Percentiles rank a stretch among this genome's conserved stretches.
Conservation (phyloP, 768 basidiomycete genomes). For the Boletellus ananas region DNA sequence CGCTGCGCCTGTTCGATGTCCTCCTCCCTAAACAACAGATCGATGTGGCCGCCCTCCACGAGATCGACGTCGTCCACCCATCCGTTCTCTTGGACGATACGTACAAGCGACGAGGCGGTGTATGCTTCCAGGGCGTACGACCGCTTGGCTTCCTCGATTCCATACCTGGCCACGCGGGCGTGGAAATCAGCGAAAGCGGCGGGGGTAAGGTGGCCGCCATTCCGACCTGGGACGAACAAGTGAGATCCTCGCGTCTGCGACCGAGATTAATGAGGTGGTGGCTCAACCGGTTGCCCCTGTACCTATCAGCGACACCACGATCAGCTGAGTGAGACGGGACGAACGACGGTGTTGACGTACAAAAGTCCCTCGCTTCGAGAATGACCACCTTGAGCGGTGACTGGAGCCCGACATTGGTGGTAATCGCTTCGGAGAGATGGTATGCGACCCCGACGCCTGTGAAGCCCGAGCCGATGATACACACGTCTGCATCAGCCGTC, state of each 20-base stretch:
- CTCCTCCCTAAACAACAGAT: slow-evolving; percentile 44
- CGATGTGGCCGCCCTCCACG: slow-evolving; percentile 51
- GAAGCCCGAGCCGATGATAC: slow-evolving; percentile 77
- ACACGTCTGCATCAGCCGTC: slow-evolving; percentile 62
- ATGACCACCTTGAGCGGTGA: slow-evolving; percentile 51
- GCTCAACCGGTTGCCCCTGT: slow-evolving; percentile 70
- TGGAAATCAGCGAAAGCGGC: slow-evolving; percentile 45
- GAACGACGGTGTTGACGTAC: slow-evolving; percentile 32
- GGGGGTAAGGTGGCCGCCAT: slow-evolving; percentile 73
- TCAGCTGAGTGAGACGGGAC: neutral
- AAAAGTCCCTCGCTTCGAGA: slow-evolving; percentile 83
- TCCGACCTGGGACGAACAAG: slow-evolving; percentile 49
- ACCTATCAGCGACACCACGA: slow-evolving; percentile 35
- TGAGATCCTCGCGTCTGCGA: neutral
- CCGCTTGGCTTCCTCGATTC: slow-evolving; percentile 51
- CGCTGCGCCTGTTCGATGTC: slow-evolving; percentile 36
- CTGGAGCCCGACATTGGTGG: neutral
- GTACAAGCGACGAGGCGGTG: slow-evolving; percentile 45
- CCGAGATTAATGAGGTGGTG: neutral
- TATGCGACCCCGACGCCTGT: slow-evolving; percentile 75
- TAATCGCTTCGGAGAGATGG: slow-evolving; percentile 48
- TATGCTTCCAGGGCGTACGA: slow-evolving; percentile 55
- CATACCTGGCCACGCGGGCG: slow-evolving; percentile 36
- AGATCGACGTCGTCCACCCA: slow-evolving; percentile 56
- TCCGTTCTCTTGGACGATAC: slow-evolving; percentile 43